Evolutionary conservation across 2,329 filamentous ascomycete genomes (phyloP).

Genomic region (Aspergillus fischeri): DNA sequence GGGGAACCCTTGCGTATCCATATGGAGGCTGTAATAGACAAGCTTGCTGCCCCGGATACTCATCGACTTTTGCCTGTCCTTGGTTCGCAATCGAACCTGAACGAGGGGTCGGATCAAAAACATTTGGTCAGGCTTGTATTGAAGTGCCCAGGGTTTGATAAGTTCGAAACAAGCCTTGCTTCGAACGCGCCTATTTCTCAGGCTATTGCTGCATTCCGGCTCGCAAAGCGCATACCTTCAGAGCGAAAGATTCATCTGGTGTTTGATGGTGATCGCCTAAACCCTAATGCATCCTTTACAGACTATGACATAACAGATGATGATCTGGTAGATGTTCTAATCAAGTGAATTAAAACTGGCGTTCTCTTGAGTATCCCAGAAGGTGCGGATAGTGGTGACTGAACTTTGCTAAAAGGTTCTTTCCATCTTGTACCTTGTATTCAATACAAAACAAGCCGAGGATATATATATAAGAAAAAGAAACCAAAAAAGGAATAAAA

Average conservation of each 20-base stretch:
- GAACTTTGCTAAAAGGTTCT: background rate
- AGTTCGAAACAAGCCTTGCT: constrained; percentile 47
- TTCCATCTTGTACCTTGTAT: background rate
- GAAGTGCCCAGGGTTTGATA: constrained; percentile 48
- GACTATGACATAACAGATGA: constrained; percentile 70
- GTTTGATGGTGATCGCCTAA: constrained; percentile 72
- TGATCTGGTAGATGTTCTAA: constrained; percentile 70
- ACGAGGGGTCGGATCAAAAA: constrained; percentile 21
- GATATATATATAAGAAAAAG: no score
- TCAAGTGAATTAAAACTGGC: constrained; percentile 44
- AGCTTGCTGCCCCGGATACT: constrained; percentile 27
- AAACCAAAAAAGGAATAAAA: no score
- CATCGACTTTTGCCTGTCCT: background rate
- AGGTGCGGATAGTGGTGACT: background rate
- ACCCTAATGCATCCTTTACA: constrained; percentile 55
- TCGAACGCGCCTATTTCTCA: constrained; percentile 56
- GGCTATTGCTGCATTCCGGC: constrained; percentile 60
- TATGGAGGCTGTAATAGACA: constrained; percentile 72
- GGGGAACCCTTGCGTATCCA: constrained; percentile 59
- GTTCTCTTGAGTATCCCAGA: background rate
- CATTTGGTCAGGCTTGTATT: constrained; percentile 46
- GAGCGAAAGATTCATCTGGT: constrained; percentile 57
- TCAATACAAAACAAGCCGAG: background rate
- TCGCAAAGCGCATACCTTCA: constrained; percentile 48
- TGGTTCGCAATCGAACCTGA: background rate